Percentiles rank a stretch among this genome's conserved stretches.
Evolutionary conservation across 1,284 basidiomycete genomes (phyloP).

Genomic region (Sporisorium reilianum): DNA sequence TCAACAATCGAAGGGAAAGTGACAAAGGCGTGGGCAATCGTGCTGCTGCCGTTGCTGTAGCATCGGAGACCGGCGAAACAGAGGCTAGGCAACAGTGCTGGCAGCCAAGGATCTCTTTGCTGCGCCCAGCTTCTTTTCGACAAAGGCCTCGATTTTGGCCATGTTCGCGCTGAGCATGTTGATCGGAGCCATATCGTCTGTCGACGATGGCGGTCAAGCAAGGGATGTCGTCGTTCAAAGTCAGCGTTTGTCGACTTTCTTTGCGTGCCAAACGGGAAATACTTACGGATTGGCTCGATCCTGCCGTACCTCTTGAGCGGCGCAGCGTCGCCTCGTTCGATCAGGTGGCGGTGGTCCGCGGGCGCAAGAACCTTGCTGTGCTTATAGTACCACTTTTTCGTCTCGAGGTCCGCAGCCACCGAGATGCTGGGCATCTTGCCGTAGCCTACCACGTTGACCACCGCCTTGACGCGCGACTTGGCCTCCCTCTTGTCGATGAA

Average conservation of each 20-base stretch:
- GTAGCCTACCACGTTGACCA: conserved; percentile 54
- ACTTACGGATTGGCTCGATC: conserved; percentile 32
- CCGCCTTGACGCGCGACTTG: conserved; percentile 37
- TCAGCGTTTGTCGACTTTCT: neutral
- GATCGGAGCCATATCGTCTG: conserved; percentile 26
- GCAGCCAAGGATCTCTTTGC: neutral
- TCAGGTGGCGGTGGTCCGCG: conserved; percentile 30
- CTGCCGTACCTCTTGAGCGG: conserved; percentile 38
- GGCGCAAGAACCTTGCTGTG: conserved; percentile 36
- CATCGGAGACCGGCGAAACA: neutral
- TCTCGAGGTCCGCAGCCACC: neutral
- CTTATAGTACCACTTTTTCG: conserved; percentile 45
- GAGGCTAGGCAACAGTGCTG: neutral
- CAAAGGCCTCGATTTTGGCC: conserved; percentile 19
- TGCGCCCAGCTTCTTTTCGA: conserved; percentile 25
- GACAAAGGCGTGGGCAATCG: neutral
- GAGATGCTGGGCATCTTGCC: conserved; percentile 41
- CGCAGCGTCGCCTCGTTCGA: conserved; percentile 21
- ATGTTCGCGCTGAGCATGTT: conserved; percentile 30
- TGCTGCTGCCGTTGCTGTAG: neutral
- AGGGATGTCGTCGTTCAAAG: neutral
- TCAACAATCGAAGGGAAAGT: neutral
- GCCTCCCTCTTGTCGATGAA: conserved; percentile 75
- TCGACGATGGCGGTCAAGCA: neutral
- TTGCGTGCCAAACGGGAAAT: neutral